Conservation (phyloP, 1,284 basidiomycete genomes). For the Apiotrichum brassicae region DNA sequence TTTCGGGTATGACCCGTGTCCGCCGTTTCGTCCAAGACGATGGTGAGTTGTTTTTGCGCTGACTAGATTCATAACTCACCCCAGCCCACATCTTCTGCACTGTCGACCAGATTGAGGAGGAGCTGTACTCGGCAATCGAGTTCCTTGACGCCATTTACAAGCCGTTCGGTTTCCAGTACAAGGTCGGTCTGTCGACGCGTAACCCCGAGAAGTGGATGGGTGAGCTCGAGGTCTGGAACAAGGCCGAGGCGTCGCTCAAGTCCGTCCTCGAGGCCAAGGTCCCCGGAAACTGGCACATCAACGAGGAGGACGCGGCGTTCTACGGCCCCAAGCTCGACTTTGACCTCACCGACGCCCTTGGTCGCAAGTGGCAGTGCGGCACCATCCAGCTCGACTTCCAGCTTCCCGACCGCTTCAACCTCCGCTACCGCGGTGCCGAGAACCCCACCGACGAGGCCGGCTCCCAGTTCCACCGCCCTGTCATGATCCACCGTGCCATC, state of each 20-base stretch:
- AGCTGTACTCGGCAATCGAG: constrained; percentile 82
- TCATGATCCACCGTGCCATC: constrained; percentile 98
- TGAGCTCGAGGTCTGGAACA: constrained; percentile 80
- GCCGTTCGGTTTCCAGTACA: constrained; percentile 96
- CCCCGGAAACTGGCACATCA: constrained; percentile 86
- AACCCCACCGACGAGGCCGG: constrained; percentile 48
- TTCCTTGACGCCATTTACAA: constrained; percentile 94
- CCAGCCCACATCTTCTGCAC: constrained; percentile 76
- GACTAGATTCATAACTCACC: background rate
- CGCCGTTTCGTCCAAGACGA: constrained; percentile 96
- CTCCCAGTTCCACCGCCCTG: constrained; percentile 66
- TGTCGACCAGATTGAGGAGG: constrained; percentile 81
- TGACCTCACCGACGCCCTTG: constrained; percentile 87
- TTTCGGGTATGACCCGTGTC: constrained; percentile 90
- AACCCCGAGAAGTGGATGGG: constrained; percentile 89
- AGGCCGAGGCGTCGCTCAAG: constrained; percentile 77
- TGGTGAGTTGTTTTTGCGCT: constrained; percentile 45
- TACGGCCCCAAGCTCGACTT: constrained; percentile 96
- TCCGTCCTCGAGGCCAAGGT: constrained; percentile 79
- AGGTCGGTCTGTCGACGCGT: constrained; percentile 88
- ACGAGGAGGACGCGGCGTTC: constrained; percentile 95
- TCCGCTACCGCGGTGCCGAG: constrained; percentile 71
- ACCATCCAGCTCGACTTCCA: constrained; percentile 97
- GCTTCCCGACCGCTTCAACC: constrained; percentile 93
- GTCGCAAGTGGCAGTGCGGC: constrained; percentile 93